Base-by-base conservation (phyloP, 2,329 filamentous ascomycete genomes). In the Neoascochyta sp. region DNA sequence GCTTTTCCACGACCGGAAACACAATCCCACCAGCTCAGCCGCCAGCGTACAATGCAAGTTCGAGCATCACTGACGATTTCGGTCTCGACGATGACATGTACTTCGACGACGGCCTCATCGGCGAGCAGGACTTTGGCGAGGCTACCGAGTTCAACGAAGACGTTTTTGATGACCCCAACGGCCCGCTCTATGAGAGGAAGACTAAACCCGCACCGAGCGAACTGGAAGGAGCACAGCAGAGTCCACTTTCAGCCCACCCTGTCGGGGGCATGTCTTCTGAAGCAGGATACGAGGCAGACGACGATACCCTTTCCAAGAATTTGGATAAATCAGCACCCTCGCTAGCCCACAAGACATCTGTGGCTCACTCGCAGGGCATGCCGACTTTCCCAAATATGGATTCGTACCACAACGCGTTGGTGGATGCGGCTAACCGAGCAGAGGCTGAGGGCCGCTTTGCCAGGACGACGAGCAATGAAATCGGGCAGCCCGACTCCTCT, bases 401-500 rank as follows among this genome's bases (percentile, higher is more conserved):
- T 22, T 82, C 78, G 1, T 90, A 95, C 51, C 88, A 95, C 54
- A 83, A 83, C 29, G 87, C 88, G 1, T 71, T 96, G 4, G 87
- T 86, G 2, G 81, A 84, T 25, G 90, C 88, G 5, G 83, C 87
- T 7, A 81, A 83, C 39, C 74, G 82, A 54, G 87, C 88, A 5
- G 83, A 80, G 13, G 78, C 78, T 1, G 81, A 81, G 20, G 86
- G 86, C 3, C 81, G 85, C 34, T 90, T 94, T 47, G 70, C 76
- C 10, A 74, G 86, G 9, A 73, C 76, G 16, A 63, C 66, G 17
- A 77, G 74, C 45, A 59, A 67, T 15, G 69, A 57, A 22, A 41
- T 43, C 2, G 47, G 43, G 3, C 45, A 46, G 5, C 21, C 38
- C 47, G 46, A 34, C 30, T 39, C 54, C 54, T 40, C 69, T 52